phyloP scores from a whole-genome alignment of 257 asterid genomes.

The Solanum bulbocastanum region DNA sequence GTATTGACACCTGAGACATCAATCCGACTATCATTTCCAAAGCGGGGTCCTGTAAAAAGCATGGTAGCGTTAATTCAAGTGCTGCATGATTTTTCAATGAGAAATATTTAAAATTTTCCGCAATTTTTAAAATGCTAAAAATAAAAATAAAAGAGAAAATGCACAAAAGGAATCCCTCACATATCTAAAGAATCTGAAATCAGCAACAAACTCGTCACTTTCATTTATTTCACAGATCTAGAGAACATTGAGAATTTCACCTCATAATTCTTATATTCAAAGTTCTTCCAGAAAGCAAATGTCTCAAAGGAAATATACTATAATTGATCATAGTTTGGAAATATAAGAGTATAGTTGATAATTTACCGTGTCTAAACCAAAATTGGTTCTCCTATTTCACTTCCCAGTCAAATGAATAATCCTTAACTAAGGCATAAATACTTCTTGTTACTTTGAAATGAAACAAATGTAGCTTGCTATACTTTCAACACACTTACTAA shows the following conservation, averaged over 20 bases:
- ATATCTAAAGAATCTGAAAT: neutral
- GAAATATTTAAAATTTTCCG: neutral
- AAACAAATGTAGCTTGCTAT: neutral
- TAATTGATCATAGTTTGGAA: neutral
- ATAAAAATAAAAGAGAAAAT: neutral
- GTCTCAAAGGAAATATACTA: neutral
- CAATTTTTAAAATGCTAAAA: neutral
- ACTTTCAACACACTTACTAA: neutral
- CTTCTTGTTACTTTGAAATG: neutral
- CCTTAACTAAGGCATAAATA: neutral
- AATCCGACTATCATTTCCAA: conserved; percentile 21
- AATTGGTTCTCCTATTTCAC: neutral
- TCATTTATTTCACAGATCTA: neutral
- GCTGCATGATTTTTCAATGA: neutral
- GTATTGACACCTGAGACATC: conserved; percentile 24
- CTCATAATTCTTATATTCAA: neutral
- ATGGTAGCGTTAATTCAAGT: neutral
- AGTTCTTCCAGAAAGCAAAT: neutral
- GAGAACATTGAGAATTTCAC: neutral
- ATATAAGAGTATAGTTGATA: neutral
- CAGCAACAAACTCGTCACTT: neutral
- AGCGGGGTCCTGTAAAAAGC: conserved; percentile 25
- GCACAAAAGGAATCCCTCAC: neutral
- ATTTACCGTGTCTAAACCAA: neutral
- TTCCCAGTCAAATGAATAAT: neutral